These are phyloP conservation scores for Cylindrotheca closterium DNA, from an alignment of 108 stramenopile species.

Conservation along the genomic window DNA sequence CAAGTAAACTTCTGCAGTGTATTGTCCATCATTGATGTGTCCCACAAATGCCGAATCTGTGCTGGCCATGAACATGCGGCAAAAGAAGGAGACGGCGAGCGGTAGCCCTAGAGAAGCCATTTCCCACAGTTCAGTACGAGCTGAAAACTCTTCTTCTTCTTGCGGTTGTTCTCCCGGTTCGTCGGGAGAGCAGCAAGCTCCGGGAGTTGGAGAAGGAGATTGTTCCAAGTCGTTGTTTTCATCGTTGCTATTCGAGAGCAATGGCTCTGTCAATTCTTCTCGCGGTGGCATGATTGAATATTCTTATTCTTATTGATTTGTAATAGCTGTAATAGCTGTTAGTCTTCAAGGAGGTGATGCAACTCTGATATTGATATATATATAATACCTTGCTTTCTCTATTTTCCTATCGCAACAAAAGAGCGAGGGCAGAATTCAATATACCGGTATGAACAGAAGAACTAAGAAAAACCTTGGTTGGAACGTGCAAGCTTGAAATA, in stretches of 20 bases:
- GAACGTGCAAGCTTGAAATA: no score
- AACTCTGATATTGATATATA: no score
- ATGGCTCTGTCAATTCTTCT: constrained; percentile 11
- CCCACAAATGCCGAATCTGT: constrained; percentile 46
- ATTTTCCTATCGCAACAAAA: no score
- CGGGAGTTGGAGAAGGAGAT: not conserved
- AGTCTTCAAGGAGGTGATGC: no score
- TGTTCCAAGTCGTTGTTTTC: not conserved
- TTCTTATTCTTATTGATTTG: no score
- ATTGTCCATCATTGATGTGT: constrained; percentile 27
- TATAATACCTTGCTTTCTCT: no score
- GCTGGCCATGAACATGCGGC: constrained; percentile 44
- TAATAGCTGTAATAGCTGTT: no score
- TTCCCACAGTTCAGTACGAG: constrained; percentile 22
- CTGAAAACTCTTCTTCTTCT: constrained; percentile 3
- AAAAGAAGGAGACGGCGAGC: constrained; percentile 40
- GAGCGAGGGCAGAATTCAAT: no score
- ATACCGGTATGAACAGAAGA: no score
- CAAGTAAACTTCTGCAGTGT: constrained; percentile 30
- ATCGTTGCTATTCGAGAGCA: constrained; percentile 3
- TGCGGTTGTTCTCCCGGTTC: not conserved
- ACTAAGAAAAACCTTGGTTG: no score
- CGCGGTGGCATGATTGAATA: not conserved
- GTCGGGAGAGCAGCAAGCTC: not conserved
- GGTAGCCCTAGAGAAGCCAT: constrained; percentile 34